Conservation (phyloP, 768 basidiomycete genomes). For the Nevesoporus exiguus region DNA sequence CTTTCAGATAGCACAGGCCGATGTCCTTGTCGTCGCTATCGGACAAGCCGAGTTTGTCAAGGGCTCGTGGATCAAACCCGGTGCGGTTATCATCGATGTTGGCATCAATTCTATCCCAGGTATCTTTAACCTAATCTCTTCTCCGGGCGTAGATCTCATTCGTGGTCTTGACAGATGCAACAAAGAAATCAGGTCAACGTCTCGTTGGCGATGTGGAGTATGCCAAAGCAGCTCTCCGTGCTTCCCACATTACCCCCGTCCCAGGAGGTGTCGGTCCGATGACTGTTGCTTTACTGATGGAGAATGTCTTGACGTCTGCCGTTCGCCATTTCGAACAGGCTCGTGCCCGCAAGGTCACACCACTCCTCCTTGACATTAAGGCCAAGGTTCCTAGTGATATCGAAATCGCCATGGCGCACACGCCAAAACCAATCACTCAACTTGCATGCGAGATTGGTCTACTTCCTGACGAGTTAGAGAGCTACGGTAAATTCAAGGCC, state of each 20-base stretch:
- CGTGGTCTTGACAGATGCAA: slow-evolving; percentile 51
- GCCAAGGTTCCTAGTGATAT: slow-evolving; percentile 95
- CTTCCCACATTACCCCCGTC: slow-evolving; percentile 93
- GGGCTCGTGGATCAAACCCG: slow-evolving; percentile 93
- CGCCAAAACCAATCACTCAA: slow-evolving; percentile 81
- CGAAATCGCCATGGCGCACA: slow-evolving; percentile 93
- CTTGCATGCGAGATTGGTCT: slow-evolving; percentile 90
- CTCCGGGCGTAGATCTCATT: not conserved
- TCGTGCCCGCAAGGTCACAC: slow-evolving; percentile 65
- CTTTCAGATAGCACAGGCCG: slow-evolving; percentile 73
- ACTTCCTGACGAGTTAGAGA: slow-evolving; percentile 82
- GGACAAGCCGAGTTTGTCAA: slow-evolving; percentile 88
- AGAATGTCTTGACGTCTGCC: slow-evolving; percentile 85
- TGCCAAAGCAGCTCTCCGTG: slow-evolving; percentile 66
- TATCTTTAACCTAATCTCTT: slow-evolving; percentile 28
- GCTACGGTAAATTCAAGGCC: slow-evolving; percentile 94
- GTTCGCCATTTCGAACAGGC: slow-evolving; percentile 73
- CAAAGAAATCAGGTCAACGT: slow-evolving; percentile 93
- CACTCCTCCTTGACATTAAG: slow-evolving; percentile 73
- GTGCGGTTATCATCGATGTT: slow-evolving; percentile 94
- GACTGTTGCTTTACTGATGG: slow-evolving; percentile 98
- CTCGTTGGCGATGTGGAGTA: slow-evolving; percentile 96
- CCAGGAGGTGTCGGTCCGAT: slow-evolving; percentile 99
- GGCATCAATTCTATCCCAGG: slow-evolving; percentile 96
- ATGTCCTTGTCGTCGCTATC: slow-evolving; percentile 95